Evolutionary conservation across 306 rosid genomes (phyloP).

Genomic region (Castanospermum australe): DNA sequence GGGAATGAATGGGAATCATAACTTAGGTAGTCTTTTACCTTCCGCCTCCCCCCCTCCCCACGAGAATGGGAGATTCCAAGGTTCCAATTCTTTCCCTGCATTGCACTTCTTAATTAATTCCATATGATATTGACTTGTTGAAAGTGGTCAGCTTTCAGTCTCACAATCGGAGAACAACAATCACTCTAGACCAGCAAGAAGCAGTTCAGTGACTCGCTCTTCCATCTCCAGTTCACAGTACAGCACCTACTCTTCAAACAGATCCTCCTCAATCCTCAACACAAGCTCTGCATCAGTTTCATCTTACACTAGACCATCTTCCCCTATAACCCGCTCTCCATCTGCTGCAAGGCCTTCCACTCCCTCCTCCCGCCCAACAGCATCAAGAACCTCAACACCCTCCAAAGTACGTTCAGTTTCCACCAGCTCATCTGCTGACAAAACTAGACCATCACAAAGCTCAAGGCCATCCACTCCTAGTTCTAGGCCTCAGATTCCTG

Average conservation of each 20-base stretch:
- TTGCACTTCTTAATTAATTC: neutral
- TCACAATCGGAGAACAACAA: constrained; percentile 77
- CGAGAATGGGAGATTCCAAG: neutral
- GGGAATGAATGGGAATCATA: too few relatives aligned
- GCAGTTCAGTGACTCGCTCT: constrained; percentile 91
- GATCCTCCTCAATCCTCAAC: constrained; percentile 76
- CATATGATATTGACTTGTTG: neutral
- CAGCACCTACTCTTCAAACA: constrained; percentile 68
- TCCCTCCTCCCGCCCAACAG: constrained; percentile 65
- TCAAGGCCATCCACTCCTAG: constrained; percentile 94
- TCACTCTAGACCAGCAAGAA: constrained; percentile 82
- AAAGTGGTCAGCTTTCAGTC: constrained; percentile 57
- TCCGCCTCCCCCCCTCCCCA: too few relatives aligned
- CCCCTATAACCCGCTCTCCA: constrained; percentile 70
- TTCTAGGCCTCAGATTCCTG: constrained; percentile 91
- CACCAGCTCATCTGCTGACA: constrained; percentile 58
- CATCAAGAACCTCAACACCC: constrained; percentile 84
- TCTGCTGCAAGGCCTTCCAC: constrained; percentile 76
- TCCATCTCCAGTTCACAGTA: constrained; percentile 69
- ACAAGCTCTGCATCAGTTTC: constrained; percentile 98
- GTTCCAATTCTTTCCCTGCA: neutral
- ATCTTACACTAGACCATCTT: constrained; percentile 84
- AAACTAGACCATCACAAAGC: constrained; percentile 58
- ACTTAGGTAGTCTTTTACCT: too few relatives aligned
- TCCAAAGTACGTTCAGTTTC: constrained; percentile 67